Conservation (phyloP, 1,284 basidiomycete genomes). For the Porodaedalea pini region DNA sequence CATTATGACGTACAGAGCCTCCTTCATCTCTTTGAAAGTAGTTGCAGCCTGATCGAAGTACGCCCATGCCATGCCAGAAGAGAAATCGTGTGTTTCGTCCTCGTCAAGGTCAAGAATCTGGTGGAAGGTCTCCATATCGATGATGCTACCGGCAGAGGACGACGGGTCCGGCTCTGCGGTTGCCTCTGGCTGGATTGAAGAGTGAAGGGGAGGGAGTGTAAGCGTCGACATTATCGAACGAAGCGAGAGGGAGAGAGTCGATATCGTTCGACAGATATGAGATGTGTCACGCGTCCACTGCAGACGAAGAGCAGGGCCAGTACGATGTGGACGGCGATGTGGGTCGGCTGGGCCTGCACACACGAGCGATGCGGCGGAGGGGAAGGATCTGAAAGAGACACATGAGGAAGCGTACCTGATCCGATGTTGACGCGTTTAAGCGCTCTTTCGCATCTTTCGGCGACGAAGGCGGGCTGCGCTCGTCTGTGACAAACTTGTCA, state of each 20-base stretch:
- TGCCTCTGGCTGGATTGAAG: slow-evolving; percentile 6
- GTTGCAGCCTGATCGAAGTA: slow-evolving; percentile 77
- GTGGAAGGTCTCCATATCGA: slow-evolving; percentile 77
- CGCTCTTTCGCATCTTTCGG: slow-evolving; percentile 1
- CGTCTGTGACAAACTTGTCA: not conserved
- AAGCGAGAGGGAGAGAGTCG: not conserved
- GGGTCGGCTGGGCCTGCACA: not conserved
- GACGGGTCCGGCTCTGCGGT: slow-evolving; percentile 3
- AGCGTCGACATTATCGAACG: slow-evolving; percentile 10
- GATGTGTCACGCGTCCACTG: not conserved
- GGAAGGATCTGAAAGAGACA: not conserved
- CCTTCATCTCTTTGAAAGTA: slow-evolving; percentile 80
- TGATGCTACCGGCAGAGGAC: slow-evolving; percentile 30
- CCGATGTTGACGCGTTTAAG: slow-evolving; percentile 4
- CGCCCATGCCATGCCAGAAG: slow-evolving; percentile 69
- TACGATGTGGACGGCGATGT: not conserved
- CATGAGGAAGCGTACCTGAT: slow-evolving; percentile 17
- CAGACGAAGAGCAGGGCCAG: not conserved
- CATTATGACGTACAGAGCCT: slow-evolving; percentile 58
- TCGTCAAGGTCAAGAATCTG: slow-evolving; percentile 93
- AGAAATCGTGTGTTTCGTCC: slow-evolving; percentile 76
- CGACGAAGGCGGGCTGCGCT: slow-evolving; percentile 4
- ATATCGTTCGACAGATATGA: not conserved
- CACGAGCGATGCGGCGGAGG: not conserved
- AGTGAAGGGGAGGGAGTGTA: slow-evolving; percentile 12